Base-by-base conservation (phyloP, 2,329 filamentous ascomycete genomes). In the Pseudogymnoascus sp. region DNA sequence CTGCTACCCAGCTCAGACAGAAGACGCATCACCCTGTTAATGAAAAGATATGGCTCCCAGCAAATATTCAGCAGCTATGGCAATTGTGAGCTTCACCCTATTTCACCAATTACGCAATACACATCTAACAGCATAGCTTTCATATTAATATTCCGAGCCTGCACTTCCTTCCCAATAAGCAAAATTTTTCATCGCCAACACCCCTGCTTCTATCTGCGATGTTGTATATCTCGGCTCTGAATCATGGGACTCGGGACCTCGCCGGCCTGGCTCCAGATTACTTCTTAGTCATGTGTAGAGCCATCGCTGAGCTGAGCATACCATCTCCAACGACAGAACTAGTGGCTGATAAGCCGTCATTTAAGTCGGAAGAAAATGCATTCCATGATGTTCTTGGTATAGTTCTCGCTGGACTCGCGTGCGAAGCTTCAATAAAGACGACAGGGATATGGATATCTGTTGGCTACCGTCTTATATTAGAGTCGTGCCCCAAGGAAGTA, bases 361-460 rank as follows among this genome's bases (percentile, higher is more conserved):
- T 65, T 21, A 65, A 53, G 1, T 69, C 70, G 1, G 75, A 78
- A 62, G 73, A 78, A 60, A 75, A 74, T 69, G 77, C 76, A 0
- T 79, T 78, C 61, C 76, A 78, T 64, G 75, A 76, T 6, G 74
- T 79, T 4, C 70, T 79, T 3, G 77, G 76, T 1, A 69, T 79
- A 19, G 74, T 79, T 6, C 68, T 79, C 7, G 76, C 76, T 1
- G 75, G 76, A 0, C 71, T 79, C 1, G 70, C 78, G 0, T 75
- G 72, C 4, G 77, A 79, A 62, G 77, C 73, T n/a, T 75, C 74
- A n/a, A 75, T 75, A 10, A 71, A 73, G 23, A 74, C 77, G 59
- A 78, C 77, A 1, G 77, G 77, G 0, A 71, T 78, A 0, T 79
- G 77, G 77, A 78, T 79, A 10, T 75, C 76, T 0, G 71, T 78